Evolutionary conservation across 192 early-diverging fungal genomes (phyloP), one percentile per base, ranked within the genome.

Genomic region (Paraglomus brasilianum): DNA sequence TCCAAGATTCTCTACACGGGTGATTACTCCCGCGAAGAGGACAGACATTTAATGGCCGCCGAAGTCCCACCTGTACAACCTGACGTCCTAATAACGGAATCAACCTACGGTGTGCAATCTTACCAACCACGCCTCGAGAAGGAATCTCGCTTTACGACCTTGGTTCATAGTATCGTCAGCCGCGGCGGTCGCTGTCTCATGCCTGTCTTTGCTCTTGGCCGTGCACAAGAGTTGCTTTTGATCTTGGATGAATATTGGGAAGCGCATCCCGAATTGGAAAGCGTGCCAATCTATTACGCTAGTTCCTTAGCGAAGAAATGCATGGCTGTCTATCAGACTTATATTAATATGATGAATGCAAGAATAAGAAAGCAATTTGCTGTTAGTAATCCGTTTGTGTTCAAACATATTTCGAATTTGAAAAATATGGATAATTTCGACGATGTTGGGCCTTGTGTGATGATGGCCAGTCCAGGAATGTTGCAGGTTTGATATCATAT

Each of bases 231-330:
- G 78, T 80, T 99, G 42, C 81, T 99, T 41, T 80, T 99, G 67
- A 98, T 99, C 74, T 77, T 99, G 53, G 96, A 98, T 76, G 95
- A 99, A 75, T 94, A 97, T 77, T 99, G 97, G 97, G 87, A 91
- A 22, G 84, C 86, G 4, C 89, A 97, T 74, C 87, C 90, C 9
- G 89, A 93, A 67, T 75, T 95, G 38, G 94, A 99, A 57, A 84
- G 81, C 36, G 88, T 99, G 46, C 97, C 96, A 0, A 92, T 98
- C 43, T 98, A 96, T 73, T 99, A 96, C 77, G 95, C 95, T 5
- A 93, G 91, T 22, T 86, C 89, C 22, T 79, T 99, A 51, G 97
- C 96, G n/a, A 97, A 95, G 70, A 93, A 91, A 69, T 96, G 95
- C 75, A 99, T 96, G 88, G 88, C 92, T 5, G 91, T 99, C 39